Percentiles rank a stretch among this genome's conserved stretches.
These are phyloP conservation scores for Jasminum sambac DNA, from an alignment of 257 asterid genomes.

Conservation along the genomic window DNA sequence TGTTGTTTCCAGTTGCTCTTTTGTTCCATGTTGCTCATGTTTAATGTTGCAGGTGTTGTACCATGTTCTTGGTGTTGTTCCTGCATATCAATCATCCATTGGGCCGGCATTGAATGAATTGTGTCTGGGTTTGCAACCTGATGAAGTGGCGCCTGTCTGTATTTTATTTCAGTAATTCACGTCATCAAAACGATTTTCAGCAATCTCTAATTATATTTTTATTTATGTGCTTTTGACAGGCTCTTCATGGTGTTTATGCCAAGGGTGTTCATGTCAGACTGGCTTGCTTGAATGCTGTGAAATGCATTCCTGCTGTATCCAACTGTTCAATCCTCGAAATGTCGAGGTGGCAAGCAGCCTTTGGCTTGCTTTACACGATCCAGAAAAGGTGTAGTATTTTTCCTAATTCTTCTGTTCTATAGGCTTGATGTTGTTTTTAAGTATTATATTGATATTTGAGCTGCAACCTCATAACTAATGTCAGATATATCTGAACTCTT, in stretches of 20 bases:
- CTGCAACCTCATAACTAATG: not conserved
- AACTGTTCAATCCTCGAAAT: conserved; percentile 73
- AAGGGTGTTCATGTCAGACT: conserved; percentile 88
- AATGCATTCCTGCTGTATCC: conserved; percentile 95
- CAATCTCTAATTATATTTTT: conserved; percentile 19
- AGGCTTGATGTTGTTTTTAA: not conserved
- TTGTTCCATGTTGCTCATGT: conserved; percentile 27
- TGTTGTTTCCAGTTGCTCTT: conserved; percentile 20
- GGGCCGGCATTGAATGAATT: conserved; percentile 88
- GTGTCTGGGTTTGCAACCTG: conserved; percentile 91
- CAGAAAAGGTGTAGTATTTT: conserved; percentile 63
- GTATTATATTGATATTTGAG: conserved; percentile 3
- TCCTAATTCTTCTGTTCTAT: not conserved
- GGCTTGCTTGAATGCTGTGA: conserved; percentile 94
- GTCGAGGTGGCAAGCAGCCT: conserved; percentile 88
- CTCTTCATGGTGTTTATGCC: conserved; percentile 84
- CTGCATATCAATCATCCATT: conserved; percentile 79
- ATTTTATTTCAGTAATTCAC: conserved; percentile 21
- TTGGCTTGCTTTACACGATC: conserved; percentile 97
- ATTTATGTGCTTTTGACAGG: conserved; percentile 52
- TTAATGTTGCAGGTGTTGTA: conserved; percentile 69
- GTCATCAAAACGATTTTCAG: conserved; percentile 20
- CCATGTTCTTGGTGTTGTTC: conserved; percentile 93
- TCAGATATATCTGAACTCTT: not conserved
- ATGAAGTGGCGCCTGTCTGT: conserved; percentile 94